phyloP scores from a whole-genome alignment of 129 eudicot genomes.

The Erigeron canadensis region DNA sequence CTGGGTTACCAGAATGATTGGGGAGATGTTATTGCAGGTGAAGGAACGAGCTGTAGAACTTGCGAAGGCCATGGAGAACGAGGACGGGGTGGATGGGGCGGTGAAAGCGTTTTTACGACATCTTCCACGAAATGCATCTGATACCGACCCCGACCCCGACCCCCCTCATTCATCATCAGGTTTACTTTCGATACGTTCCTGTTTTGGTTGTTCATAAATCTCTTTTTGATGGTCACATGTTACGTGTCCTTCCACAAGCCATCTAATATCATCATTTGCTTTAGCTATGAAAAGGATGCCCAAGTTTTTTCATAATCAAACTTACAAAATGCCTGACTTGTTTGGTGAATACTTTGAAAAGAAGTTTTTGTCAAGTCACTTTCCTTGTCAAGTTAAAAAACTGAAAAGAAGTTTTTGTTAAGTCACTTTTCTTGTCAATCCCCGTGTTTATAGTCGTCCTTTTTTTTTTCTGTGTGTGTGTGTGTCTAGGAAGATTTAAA shows the following conservation, averaged over 20 bases:
- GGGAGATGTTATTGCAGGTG: slow-evolving; percentile 51
- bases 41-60: slow-evolving; percentile 82
- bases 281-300: slow-evolving; percentile 17
- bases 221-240: background rate
- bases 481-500: background rate
- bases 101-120: slow-evolving; percentile 86
- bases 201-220: slow-evolving; percentile 80
- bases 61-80: slow-evolving; percentile 89
- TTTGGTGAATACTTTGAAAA: background rate
- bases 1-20: background rate
- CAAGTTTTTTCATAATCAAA: slow-evolving; percentile 7
- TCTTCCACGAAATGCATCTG: slow-evolving; percentile 53
- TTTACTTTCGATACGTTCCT: slow-evolving; percentile 53
- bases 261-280: slow-evolving; percentile 18
- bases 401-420: background rate
- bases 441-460: background rate
- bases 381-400: too few species aligned
- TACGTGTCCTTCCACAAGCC: slow-evolving; percentile 26
- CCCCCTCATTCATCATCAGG: slow-evolving; percentile 44
- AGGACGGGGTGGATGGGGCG: slow-evolving; percentile 93
- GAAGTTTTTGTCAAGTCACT: background rate
- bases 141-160: slow-evolving; percentile 39
- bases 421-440: background rate
- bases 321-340: background rate
- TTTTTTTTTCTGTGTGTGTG: too few species aligned